A percentile compares a stretch with the other conserved stretches of the same genome.
These are phyloP conservation scores for Trichosporon sp. DNA, from an alignment of 1,284 basidiomycete species.

Conservation along the genomic window DNA sequence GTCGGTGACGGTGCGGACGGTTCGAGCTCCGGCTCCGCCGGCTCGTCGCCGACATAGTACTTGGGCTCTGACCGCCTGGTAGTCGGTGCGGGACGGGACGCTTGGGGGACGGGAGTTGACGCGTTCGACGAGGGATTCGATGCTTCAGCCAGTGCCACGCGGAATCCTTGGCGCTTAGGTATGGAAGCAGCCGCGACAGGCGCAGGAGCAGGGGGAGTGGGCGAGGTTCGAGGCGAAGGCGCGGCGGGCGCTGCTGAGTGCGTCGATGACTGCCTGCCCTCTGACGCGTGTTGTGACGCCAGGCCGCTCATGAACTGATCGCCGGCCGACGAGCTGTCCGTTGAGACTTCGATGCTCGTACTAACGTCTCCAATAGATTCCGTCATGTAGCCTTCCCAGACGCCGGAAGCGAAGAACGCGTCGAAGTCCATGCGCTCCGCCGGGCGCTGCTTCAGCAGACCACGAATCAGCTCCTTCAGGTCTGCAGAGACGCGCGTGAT, in stretches of 20 bases:
- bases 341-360: conserved; percentile 37
- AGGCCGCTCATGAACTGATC: conserved; percentile 13
- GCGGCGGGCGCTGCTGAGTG: not conserved
- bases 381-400: conserved; percentile 72
- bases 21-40: conserved; percentile 7
- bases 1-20: conserved; percentile 8
- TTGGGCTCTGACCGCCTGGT: conserved; percentile 39
- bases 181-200: not conserved
- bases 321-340: conserved; percentile 30
- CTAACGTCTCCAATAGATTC: conserved; percentile 42
- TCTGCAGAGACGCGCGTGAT: conserved; percentile 64
- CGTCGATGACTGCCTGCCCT: not conserved
- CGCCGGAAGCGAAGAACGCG: conserved; percentile 81
- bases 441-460: conserved; percentile 76
- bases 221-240: not conserved
- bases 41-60: conserved; percentile 43
- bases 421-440: conserved; percentile 83
- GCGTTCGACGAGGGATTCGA: conserved; percentile 6
- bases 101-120: conserved; percentile 11
- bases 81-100: conserved; percentile 6
- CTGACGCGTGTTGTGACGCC: conserved; percentile 29
- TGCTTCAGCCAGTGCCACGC: conserved; percentile 5
- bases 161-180: not conserved
- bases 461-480: conserved; percentile 81
- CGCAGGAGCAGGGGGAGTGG: not conserved